These are phyloP conservation scores for Kodamaea fukazawae DNA, from an alignment of 805 yeast genomes.

Conservation along the genomic window DNA sequence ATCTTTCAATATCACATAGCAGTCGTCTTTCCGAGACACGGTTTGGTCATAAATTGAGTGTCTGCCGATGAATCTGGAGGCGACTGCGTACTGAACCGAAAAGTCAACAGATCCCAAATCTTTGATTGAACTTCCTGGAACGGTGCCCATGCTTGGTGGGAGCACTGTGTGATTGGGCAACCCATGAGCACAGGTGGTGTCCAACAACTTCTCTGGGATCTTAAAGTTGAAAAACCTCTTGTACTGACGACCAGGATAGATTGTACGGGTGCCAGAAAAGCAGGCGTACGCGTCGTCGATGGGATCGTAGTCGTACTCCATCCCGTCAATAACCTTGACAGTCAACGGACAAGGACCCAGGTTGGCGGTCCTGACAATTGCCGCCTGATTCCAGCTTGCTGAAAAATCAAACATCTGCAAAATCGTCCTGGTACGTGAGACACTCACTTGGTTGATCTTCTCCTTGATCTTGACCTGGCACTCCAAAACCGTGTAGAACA, in stretches of 20 bases:
- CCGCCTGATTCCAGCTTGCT: slow-evolving; percentile 48
- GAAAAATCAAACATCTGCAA: slow-evolving; percentile 44
- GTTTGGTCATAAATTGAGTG: slow-evolving; percentile 30
- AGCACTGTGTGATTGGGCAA: slow-evolving; percentile 26
- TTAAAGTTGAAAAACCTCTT: slow-evolving; percentile 43
- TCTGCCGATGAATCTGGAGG: slow-evolving; percentile 39
- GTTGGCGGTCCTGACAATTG: slow-evolving; percentile 29
- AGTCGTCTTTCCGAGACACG: slow-evolving; percentile 31
- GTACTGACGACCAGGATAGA: slow-evolving; percentile 21
- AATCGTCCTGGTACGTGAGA: slow-evolving; percentile 8
- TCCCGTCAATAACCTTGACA: slow-evolving; percentile 9
- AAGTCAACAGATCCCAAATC: slow-evolving; percentile 31
- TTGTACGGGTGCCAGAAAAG: slow-evolving; percentile 12
- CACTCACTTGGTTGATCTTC: slow-evolving; percentile 3
- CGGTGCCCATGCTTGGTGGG: slow-evolving; percentile 33
- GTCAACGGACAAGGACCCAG: slow-evolving; percentile 11
- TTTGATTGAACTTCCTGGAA: slow-evolving; percentile 9
- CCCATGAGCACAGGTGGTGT: slow-evolving; percentile 30
- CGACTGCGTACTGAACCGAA: slow-evolving; percentile 30
- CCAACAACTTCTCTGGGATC: slow-evolving; percentile 37
- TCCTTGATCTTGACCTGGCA: slow-evolving; percentile 35
- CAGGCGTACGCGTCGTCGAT: slow-evolving; percentile 23
- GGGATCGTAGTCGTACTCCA: not conserved
- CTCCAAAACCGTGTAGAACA: slow-evolving; percentile 58
- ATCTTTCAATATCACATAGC: slow-evolving; percentile 38